Evolutionary conservation across 192 early-diverging fungal genomes (phyloP), one percentile per base, ranked within the genome.

Genomic region (Coemansia umbellata): DNA sequence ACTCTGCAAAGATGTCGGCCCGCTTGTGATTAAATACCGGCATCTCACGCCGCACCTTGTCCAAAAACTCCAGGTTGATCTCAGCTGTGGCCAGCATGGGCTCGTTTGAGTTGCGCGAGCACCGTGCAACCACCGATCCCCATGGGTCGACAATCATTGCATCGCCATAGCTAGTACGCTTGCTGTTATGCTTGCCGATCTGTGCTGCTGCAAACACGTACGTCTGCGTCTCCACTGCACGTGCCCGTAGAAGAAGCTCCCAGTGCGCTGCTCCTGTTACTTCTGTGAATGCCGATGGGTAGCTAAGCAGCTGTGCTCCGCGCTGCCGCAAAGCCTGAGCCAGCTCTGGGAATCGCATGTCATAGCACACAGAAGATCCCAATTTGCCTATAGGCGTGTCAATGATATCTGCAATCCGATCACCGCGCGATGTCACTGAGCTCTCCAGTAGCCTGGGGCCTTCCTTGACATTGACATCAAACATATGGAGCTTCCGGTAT

Each of bases 101-200:
- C 36, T 83, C 74, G 6, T n/a, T 57, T 17, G 66, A 55, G 24
- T 81, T 78, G 47, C 66, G 66, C 47, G 79, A 47, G 42, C 85
- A 87, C 43, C 78, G 76, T 11, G 87, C 87, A 5, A 90, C 30
- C 2, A 93, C 75, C 3, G 77, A 68, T 4, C 91, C 91, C 89
- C 89, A 93, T 8, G 91, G 90, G 63, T 90, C 87, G 15, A 91
- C 80, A 45, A 93, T 86, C 88, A 91, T 86, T 22, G 91, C 78
- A 49, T 90, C 78, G 6, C 91, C 91, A 59, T 84, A 91, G 59
- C 86, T 91, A 15, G 59, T 59, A 31, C 91, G 80, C 18, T 81
- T 86, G 17, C 78, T 53, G 62, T 81, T 84, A 41, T 93, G 89
- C 56, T 82, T 78, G 17, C 91, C 89, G 6, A 80, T 74, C 27